Evolutionary conservation across 2,329 filamentous ascomycete species (phyloP).

Genomic region (Leptographium galeiforme): DNA sequence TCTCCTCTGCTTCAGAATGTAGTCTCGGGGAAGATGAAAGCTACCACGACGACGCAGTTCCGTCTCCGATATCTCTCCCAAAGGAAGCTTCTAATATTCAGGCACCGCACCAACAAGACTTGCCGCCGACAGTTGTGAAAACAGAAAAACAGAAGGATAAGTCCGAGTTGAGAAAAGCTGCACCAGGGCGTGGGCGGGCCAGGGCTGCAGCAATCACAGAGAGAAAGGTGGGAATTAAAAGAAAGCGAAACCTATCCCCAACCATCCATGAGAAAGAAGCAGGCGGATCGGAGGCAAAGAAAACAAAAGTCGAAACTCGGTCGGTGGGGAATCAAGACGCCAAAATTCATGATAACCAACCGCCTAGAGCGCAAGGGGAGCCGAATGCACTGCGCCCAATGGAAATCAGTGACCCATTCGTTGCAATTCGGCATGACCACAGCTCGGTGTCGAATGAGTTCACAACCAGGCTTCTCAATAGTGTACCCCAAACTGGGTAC

Average conservation of each 20-base stretch:
- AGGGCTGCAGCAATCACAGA: background rate
- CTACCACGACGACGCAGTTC: no score
- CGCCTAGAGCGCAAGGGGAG: background rate
- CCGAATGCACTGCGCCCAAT: background rate
- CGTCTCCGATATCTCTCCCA: background rate
- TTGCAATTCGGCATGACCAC: background rate
- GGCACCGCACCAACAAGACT: background rate
- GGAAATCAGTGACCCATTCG: conserved; percentile 5
- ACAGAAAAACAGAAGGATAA: background rate
- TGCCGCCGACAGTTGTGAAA: background rate
- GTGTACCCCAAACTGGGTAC: background rate
- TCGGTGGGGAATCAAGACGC: background rate
- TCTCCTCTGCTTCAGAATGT: background rate
- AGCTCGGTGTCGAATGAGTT: conserved; percentile 1
- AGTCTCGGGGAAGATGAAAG: background rate
- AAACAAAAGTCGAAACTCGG: background rate
- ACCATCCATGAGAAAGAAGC: background rate
- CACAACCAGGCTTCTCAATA: conserved; percentile 6
- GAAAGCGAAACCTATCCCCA: background rate
- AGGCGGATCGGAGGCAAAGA: background rate
- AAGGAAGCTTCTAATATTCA: background rate
- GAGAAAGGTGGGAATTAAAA: background rate
- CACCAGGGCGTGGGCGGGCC: background rate
- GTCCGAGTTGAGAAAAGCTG: background rate
- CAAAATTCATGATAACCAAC: background rate